A percentile compares a stretch with the other conserved stretches of the same genome.
Evolutionary conservation across 345 rosid species (phyloP).

Genomic region (Boechera stricta): DNA sequence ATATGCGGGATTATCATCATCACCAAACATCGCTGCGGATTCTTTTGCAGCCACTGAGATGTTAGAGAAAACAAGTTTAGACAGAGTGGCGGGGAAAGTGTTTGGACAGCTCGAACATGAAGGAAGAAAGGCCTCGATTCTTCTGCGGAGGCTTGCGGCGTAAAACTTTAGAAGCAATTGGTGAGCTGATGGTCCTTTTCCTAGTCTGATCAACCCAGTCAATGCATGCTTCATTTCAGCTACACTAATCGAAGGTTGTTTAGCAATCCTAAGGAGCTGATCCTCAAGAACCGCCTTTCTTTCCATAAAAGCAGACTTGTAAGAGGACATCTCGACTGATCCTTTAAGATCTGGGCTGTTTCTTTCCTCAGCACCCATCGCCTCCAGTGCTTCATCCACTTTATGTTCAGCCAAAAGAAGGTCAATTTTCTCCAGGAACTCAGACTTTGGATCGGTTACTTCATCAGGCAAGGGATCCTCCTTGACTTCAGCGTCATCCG

Average conservation of each 20-base stretch:
- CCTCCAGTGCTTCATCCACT: conserved; percentile 75
- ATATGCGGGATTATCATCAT: conserved; percentile 87
- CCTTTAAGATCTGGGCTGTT: conserved; percentile 62
- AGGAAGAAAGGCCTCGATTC: conserved; percentile 69
- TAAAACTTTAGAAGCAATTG: conserved; percentile 66
- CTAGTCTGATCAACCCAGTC: conserved; percentile 70
- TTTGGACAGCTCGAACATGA: conserved; percentile 75
- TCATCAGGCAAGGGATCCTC: conserved; percentile 47
- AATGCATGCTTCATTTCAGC: conserved; percentile 65
- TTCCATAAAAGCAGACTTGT: conserved; percentile 60
- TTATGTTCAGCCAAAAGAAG: conserved; percentile 87
- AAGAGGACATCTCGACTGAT: conserved; percentile 58
- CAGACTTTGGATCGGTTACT: conserved; percentile 45
- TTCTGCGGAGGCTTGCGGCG: conserved; percentile 64
- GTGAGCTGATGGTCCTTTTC: conserved; percentile 88
- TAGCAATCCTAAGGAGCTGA: conserved; percentile 68
- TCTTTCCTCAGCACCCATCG: conserved; percentile 75
- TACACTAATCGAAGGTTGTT: conserved; percentile 63
- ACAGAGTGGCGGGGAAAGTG: conserved; percentile 75
- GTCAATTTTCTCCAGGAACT: conserved; percentile 70
- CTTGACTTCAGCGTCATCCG: conserved; percentile 47
- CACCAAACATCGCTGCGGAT: conserved; percentile 80
- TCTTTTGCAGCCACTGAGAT: conserved; percentile 72
- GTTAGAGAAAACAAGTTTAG: conserved; percentile 77
- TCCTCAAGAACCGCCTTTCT: conserved; percentile 76